phyloP scores from a whole-genome alignment of 495 filamentous ascomycete genomes.

The Lentithecium fluviatile region DNA sequence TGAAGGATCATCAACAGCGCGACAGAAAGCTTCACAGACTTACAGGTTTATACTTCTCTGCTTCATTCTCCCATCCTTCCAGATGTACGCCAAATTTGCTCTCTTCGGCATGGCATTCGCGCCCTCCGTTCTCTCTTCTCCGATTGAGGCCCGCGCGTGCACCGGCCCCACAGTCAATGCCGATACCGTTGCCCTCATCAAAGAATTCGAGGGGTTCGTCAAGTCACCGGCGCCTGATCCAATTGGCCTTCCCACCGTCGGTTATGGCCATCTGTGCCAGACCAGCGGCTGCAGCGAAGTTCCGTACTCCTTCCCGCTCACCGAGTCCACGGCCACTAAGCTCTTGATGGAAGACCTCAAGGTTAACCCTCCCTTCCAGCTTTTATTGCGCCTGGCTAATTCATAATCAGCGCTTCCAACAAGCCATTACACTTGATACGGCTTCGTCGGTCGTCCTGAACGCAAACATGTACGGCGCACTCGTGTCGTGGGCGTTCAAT shows the following conservation, averaged over 20 bases:
- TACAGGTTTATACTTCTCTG: too few relatives aligned
- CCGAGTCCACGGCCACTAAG: conserved; percentile 43
- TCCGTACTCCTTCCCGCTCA: conserved; percentile 48
- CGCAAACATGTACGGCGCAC: conserved; percentile 52
- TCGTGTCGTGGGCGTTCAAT: conserved; percentile 53
- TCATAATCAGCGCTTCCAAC: conserved; percentile 17
- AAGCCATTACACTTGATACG: conserved; percentile 43
- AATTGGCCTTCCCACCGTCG: conserved; percentile 50
- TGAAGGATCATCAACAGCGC: neutral
- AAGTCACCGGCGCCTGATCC: conserved; percentile 44
- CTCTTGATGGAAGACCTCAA: conserved; percentile 48
- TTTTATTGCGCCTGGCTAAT: neutral
- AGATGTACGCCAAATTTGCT: conserved; percentile 12
- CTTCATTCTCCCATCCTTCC: neutral
- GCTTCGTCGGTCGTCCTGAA: conserved; percentile 46
- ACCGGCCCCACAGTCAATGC: conserved; percentile 42
- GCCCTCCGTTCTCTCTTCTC: conserved; percentile 9
- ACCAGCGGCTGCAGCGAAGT: conserved; percentile 48
- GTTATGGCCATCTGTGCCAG: conserved; percentile 54
- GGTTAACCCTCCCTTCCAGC: conserved; percentile 31
- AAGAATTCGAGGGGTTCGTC: conserved; percentile 46
- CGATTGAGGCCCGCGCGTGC: conserved; percentile 30
- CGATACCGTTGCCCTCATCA: conserved; percentile 45
- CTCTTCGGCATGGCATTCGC: conserved; percentile 15
- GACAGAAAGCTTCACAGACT: neutral